Evolutionary conservation across 2,329 filamentous ascomycete species (phyloP).

Genomic region (Hypoxylon sp.): DNA sequence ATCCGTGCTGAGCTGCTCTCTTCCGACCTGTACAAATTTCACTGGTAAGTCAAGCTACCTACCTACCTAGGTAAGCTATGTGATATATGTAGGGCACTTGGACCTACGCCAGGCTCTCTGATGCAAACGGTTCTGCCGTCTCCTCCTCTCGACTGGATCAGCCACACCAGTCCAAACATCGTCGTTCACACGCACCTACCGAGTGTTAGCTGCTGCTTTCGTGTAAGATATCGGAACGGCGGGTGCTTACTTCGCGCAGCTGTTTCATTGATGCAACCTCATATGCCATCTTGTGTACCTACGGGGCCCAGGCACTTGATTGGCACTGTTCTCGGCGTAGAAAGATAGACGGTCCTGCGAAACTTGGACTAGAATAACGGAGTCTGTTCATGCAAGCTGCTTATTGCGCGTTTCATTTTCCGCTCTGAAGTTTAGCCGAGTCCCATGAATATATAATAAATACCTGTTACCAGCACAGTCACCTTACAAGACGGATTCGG

Average conservation of each 20-base stretch:
- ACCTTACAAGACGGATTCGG: conserved; percentile 13
- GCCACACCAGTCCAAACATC: conserved; percentile 49
- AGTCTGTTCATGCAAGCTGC: conserved; percentile 32
- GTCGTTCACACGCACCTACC: conserved; percentile 36
- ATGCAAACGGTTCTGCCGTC: conserved; percentile 48
- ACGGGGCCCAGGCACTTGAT: too few relatives aligned
- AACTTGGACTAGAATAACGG: not conserved
- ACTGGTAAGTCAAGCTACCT: not conserved
- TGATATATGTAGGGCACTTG: not conserved
- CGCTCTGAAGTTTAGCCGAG: not conserved
- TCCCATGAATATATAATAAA: not conserved
- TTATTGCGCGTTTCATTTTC: conserved; percentile 25
- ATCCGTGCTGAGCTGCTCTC: conserved; percentile 1
- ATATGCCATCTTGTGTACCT: conserved; percentile 5
- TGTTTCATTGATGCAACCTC: conserved; percentile 27
- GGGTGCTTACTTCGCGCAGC: conserved; percentile 32
- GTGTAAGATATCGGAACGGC: not conserved
- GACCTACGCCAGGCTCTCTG: conserved; percentile 48
- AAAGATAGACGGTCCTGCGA: not conserved
- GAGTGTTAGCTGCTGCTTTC: not conserved
- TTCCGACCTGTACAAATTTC: conserved; percentile 3
- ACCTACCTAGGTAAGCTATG: too few relatives aligned
- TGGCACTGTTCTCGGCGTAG: not conserved
- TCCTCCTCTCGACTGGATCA: conserved; percentile 44
- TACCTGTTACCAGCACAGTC: not conserved